Base-by-base conservation (phyloP, 257 asterid species). In the Capsicum rhomboideum region DNA sequence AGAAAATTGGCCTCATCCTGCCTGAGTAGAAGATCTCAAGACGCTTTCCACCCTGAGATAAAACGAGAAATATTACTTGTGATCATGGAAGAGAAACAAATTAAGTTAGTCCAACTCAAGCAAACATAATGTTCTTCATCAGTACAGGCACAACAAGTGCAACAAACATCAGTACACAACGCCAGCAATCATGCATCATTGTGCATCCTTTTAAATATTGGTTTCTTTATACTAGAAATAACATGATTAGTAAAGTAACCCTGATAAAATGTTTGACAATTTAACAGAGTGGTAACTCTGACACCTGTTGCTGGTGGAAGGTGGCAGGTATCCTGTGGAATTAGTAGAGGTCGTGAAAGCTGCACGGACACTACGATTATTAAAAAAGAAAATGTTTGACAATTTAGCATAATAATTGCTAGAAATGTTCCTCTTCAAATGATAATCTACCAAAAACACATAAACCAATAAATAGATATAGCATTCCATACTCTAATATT, bases 1-100 rank as follows among this genome's bases (percentile, higher is more conserved):
- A 92, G 89, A 94, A 94, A 85, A 94, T 89, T 26, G 98, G 90
- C 94, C 87, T 91, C 98, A 94, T 94, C 55, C 86, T 82, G 58
- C 85, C 84, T 82, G 72, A 86, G 86, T 77, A 85, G n/a, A n/a
- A n/a, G 71, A 85, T 20, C 10, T 72, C 46, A 40, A 21, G 56
- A 42, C 16, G 6, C 46, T 50, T 77, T 28, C 11, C 46, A 28
- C 63, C 82, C 46, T 77, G 63, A 50, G 26, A 77, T n/a, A n/a
- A n/a, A n/a, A n/a, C 82, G 26, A 26, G 80, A 50, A 77, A 77
- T 18, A 77, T 16, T 26, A 49, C 31, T 74, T 8, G 23, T 4
- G 21, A 23, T 8, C 34, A 46, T 14, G 80, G 40, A 74, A 74
- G 58, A 21, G 13, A 74, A 74, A 74, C 58, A 46, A 74, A 72